A percentile compares a stretch with the other conserved stretches of the same genome.
These are phyloP conservation scores for Peribolospora baueri DNA, from an alignment of 768 basidiomycete genomes.

Conservation along the genomic window DNA sequence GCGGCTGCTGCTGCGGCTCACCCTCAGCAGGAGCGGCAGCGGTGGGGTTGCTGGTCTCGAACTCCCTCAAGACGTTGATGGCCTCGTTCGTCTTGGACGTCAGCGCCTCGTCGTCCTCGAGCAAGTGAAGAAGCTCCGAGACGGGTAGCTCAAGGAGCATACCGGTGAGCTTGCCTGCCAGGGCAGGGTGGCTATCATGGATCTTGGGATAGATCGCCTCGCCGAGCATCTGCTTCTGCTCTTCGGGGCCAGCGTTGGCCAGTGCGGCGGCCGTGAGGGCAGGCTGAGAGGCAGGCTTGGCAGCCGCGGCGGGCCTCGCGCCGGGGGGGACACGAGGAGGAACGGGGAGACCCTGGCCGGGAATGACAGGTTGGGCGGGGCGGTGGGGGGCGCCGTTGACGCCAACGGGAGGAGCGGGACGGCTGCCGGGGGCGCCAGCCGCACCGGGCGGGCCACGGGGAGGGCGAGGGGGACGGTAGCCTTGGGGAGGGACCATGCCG, in stretches of 20 bases:
- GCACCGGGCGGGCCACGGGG: slow-evolving; percentile 19
- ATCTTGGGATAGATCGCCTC: slow-evolving; percentile 30
- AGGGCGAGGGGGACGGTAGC: slow-evolving; percentile 24
- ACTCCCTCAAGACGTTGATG: slow-evolving; percentile 65
- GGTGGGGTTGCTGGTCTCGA: slow-evolving; percentile 27
- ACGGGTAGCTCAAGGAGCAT: slow-evolving; percentile 99
- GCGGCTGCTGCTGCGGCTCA: slow-evolving; percentile 1
- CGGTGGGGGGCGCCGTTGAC: slow-evolving; percentile 6
- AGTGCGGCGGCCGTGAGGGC: slow-evolving; percentile 39
- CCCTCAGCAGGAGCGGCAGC: slow-evolving; percentile 8
- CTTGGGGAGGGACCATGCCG: slow-evolving; percentile 30
- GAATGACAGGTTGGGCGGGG: slow-evolving; percentile 9
- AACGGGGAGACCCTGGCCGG: slow-evolving; percentile 5
- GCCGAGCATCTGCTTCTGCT: slow-evolving; percentile 98
- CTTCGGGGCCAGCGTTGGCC: slow-evolving; percentile 36
- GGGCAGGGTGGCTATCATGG: slow-evolving; percentile 53
- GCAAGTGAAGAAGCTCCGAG: slow-evolving; percentile 62
- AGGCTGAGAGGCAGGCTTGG: slow-evolving; percentile 29
- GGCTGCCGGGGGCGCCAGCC: slow-evolving; percentile 15
- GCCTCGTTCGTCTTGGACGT: slow-evolving; percentile 79
- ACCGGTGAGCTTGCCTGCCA: slow-evolving; percentile 85
- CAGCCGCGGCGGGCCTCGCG: slow-evolving; percentile 18
- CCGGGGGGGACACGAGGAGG: slow-evolving; percentile 17
- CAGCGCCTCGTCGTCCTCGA: slow-evolving; percentile 62
- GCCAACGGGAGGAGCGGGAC: slow-evolving; percentile 13